Percentiles rank a stretch among this genome's conserved stretches.
phyloP scores from a whole-genome alignment of 495 filamentous ascomycete genomes.

The Trichoderma virens region DNA sequence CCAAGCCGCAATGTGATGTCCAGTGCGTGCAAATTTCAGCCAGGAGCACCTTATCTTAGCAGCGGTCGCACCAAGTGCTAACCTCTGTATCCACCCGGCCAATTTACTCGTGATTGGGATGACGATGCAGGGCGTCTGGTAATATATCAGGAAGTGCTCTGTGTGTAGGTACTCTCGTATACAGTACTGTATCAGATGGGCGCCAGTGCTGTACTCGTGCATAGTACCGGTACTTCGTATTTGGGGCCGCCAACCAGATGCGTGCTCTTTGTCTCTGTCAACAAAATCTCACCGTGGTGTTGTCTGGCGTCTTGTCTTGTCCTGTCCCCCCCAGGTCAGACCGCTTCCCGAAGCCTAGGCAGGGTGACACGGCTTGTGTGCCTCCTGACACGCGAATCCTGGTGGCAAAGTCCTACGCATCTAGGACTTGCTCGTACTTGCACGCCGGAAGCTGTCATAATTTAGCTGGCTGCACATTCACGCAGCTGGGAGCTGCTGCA shows the following conservation, averaged over 20 bases:
- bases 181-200: too few species aligned
- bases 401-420: conserved; percentile 8
- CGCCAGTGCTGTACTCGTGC: too few species aligned
- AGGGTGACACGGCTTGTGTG: conserved; percentile 7
- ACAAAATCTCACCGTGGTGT: background rate
- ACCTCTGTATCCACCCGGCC: background rate
- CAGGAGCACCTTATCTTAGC: background rate
- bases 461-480: background rate
- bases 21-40: too few species aligned
- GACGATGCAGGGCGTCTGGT: too few species aligned
- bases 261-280: background rate
- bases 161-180: too few species aligned
- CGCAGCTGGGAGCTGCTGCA: background rate
- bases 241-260: too few species aligned
- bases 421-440: background rate
- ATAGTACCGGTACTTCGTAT: too few species aligned
- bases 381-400: background rate
- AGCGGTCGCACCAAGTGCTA: background rate
- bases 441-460: conserved; percentile 1
- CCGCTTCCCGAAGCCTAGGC: conserved; percentile 2
- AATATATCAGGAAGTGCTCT: too few species aligned
- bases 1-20: too few species aligned
- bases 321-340: conserved; percentile 1
- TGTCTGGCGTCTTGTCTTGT: background rate
- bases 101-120: background rate